These are phyloP conservation scores for Lepidium campestre DNA, from an alignment of 441 rosid species.

Conservation along the genomic window DNA sequence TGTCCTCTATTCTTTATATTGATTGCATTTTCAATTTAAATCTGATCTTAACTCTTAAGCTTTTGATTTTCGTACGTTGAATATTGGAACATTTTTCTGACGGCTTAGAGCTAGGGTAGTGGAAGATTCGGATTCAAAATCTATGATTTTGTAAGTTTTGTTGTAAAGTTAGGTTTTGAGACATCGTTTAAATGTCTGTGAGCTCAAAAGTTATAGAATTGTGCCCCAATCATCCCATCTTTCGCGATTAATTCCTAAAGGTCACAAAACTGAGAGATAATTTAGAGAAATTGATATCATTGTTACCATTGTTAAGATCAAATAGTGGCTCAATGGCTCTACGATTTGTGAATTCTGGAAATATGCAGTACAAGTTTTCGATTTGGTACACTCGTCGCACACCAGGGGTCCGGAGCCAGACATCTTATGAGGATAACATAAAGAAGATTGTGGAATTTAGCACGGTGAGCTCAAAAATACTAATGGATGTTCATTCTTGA, in stretches of 20 bases:
- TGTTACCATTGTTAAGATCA: background rate
- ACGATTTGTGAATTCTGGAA: constrained; percentile 16
- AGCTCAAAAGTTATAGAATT: constrained; percentile 7
- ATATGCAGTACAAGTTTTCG: constrained; percentile 64
- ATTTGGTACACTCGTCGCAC: constrained; percentile 95
- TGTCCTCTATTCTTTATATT: background rate
- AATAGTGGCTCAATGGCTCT: background rate
- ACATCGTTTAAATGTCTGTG: background rate
- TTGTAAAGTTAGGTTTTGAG: background rate
- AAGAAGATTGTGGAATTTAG: constrained; percentile 91
- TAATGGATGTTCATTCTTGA: background rate
- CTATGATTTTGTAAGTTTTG: background rate
- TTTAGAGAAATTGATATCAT: background rate
- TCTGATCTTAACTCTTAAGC: background rate
- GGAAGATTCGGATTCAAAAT: constrained; percentile 3
- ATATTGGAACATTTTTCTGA: background rate
- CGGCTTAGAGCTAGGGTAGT: background rate
- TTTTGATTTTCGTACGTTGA: background rate
- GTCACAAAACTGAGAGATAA: background rate
- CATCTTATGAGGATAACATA: constrained; percentile 90
- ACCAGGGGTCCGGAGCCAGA: constrained; percentile 78
- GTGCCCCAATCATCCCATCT: background rate
- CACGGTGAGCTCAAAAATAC: constrained; percentile 49
- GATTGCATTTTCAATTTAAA: background rate
- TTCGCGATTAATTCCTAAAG: background rate